Evolutionary conservation across 1,139 yeast genomes (phyloP).

Genomic region (Geotrichum phurueaensis): DNA sequence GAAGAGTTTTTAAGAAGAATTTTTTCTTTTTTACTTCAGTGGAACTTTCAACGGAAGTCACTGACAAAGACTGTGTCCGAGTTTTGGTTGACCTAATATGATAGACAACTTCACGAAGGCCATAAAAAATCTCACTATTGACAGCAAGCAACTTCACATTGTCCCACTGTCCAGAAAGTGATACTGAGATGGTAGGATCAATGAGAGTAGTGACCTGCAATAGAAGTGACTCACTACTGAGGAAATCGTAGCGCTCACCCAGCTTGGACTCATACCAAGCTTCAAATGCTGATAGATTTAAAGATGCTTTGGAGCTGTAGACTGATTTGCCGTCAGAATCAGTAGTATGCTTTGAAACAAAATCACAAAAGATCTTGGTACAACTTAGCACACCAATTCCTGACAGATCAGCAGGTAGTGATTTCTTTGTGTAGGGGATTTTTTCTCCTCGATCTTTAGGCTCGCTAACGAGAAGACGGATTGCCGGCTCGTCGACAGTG

Average conservation of each 20-base stretch:
- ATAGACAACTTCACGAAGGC: constrained; percentile 27
- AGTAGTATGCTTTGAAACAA: constrained; percentile 30
- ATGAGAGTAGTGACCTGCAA: constrained; percentile 29
- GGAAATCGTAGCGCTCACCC: constrained; percentile 31
- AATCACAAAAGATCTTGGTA: constrained; percentile 31
- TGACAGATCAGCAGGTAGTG: constrained; percentile 13
- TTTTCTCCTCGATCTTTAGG: constrained; percentile 3
- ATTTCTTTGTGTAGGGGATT: constrained; percentile 1
- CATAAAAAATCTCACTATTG: constrained; percentile 29
- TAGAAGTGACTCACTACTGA: constrained; percentile 29
- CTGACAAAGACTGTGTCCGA: background rate
- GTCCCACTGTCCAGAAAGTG: constrained; percentile 26
- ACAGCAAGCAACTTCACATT: constrained; percentile 28
- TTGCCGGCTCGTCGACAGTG: constrained; percentile 38
- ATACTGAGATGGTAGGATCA: constrained; percentile 29
- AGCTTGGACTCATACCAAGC: constrained; percentile 31
- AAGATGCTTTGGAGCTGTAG: constrained; percentile 27
- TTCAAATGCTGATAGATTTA: constrained; percentile 29
- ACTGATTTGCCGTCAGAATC: constrained; percentile 22
- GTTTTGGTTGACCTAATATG: constrained; percentile 18
- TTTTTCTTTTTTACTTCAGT: constrained; percentile 3
- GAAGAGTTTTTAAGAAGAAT: constrained; percentile 28
- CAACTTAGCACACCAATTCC: constrained; percentile 33
- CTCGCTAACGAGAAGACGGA: constrained; percentile 30
- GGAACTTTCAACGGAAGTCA: background rate